These are phyloP conservation scores for Thraustochytrium striatum DNA, from an alignment of 352 stramenopile genomes.

Conservation along the genomic window DNA sequence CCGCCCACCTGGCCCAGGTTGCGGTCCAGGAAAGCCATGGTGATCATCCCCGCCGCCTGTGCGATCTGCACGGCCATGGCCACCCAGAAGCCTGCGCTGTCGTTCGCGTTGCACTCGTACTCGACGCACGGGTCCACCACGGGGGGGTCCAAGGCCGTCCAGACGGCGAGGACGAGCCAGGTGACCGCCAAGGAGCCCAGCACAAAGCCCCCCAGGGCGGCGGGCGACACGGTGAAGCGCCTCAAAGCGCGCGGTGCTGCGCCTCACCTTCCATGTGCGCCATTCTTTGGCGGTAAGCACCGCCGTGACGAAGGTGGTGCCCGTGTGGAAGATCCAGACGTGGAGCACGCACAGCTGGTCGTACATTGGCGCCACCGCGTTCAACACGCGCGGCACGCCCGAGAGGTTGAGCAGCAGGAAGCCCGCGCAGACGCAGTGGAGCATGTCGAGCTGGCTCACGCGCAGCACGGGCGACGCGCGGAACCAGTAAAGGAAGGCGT, in stretches of 20 bases:
- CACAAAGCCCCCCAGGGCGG: not conserved
- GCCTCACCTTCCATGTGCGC: slow-evolving; percentile 7
- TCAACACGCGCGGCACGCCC: not conserved
- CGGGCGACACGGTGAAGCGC: not conserved
- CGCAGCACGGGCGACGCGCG: slow-evolving; percentile 17
- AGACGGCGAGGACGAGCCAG: slow-evolving; percentile 2
- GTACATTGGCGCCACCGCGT: slow-evolving; percentile 5
- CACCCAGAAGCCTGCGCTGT: not conserved
- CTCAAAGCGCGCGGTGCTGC: not conserved
- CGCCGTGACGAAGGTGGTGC: not conserved
- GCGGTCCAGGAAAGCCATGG: not conserved
- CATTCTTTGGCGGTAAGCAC: slow-evolving; percentile 39
- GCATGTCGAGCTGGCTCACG: not conserved
- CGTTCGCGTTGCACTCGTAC: not conserved
- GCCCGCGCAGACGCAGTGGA: not conserved
- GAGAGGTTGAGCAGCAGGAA: slow-evolving; percentile 21
- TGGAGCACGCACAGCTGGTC: not conserved
- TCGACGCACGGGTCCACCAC: slow-evolving; percentile 17
- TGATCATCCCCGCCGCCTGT: not conserved
- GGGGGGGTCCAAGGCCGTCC: slow-evolving; percentile 2
- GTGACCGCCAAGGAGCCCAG: not conserved
- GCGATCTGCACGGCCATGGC: not conserved
- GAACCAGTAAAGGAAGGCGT: not conserved
- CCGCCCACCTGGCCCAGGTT: slow-evolving; percentile 16
- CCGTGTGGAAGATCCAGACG: slow-evolving; percentile 14